Conservation (phyloP, 208 protist genomes). For the Wallacemonas collosoma region DNA sequence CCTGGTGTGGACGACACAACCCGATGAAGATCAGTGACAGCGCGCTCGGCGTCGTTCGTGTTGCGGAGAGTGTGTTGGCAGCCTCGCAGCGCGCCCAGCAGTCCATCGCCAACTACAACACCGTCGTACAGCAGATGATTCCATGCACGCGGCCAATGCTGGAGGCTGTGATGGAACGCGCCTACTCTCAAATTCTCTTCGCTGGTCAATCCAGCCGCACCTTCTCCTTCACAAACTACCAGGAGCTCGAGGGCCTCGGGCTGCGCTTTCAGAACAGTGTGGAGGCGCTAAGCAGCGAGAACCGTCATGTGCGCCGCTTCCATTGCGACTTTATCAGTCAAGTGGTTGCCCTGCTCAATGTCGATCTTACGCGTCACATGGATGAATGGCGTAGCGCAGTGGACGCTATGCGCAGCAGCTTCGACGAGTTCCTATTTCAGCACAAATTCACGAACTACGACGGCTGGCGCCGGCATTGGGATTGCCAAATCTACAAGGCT, state of each 20-base stretch:
- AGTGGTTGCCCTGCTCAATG: constrained; percentile 81
- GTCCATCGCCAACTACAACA: constrained; percentile 86
- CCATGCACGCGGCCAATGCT: constrained; percentile 80
- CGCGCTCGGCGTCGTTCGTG: constrained; percentile 47
- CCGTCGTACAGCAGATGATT: constrained; percentile 72
- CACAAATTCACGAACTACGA: constrained; percentile 82
- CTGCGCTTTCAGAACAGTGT: constrained; percentile 85
- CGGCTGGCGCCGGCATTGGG: constrained; percentile 94
- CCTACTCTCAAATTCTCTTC: constrained; percentile 66
- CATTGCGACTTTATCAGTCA: constrained; percentile 84
- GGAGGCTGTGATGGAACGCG: constrained; percentile 44
- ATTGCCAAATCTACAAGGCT: constrained; percentile 97
- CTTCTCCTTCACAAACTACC: constrained; percentile 69
- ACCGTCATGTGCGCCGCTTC: constrained; percentile 85
- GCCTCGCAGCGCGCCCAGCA: constrained; percentile 70
- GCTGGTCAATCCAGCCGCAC: constrained; percentile 36
- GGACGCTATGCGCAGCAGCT: constrained; percentile 79
- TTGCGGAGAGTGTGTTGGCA: constrained; percentile 56
- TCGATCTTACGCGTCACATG: constrained; percentile 91
- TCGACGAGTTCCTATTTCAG: constrained; percentile 82
- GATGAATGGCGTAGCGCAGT: constrained; percentile 93
- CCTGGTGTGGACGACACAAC: constrained; percentile 32
- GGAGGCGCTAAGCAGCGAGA: constrained; percentile 76
- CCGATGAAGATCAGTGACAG: constrained; percentile 41
- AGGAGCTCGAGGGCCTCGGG: constrained; percentile 84